Conservation (phyloP, 2,329 filamentous ascomycete species). For the Cercospora janseana region DNA sequence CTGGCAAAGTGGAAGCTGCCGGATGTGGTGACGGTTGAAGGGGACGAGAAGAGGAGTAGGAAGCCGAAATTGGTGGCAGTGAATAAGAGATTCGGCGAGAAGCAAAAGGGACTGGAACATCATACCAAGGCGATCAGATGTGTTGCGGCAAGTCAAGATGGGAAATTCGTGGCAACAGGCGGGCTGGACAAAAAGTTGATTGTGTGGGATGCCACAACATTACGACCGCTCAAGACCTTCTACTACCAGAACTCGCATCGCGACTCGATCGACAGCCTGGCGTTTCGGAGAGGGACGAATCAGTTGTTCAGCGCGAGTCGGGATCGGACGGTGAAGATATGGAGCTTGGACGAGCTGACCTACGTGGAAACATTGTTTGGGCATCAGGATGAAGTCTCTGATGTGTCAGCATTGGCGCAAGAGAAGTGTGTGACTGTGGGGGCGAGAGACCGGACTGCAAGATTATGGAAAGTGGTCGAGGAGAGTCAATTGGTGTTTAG, state of each 20-base stretch:
- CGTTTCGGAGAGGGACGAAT: conserved; percentile 71
- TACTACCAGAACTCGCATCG: conserved; percentile 91
- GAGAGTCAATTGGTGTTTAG: conserved; percentile 95
- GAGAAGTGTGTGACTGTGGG: conserved; percentile 91
- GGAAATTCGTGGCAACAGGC: conserved; percentile 86
- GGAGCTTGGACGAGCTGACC: conserved; percentile 86
- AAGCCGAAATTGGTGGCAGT: conserved; percentile 60
- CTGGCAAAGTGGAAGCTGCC: conserved; percentile 89
- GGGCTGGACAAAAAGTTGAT: conserved; percentile 81
- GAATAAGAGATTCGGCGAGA: conserved; percentile 61
- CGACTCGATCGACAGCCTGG: conserved; percentile 78
- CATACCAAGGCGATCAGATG: conserved; percentile 78
- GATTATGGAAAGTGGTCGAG: conserved; percentile 94
- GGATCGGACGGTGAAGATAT: conserved; percentile 92
- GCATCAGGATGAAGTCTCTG: conserved; percentile 86
- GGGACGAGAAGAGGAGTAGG: conserved; percentile 29
- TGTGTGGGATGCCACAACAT: conserved; percentile 77
- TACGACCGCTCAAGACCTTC: conserved; percentile 79
- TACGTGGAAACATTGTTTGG: conserved; percentile 96
- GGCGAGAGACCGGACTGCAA: conserved; percentile 82
- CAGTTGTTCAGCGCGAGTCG: conserved; percentile 88
- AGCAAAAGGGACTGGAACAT: conserved; percentile 54
- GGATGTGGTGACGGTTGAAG: conserved; percentile 9
- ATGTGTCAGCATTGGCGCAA: conserved; percentile 76
- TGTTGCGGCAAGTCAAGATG: conserved; percentile 83